These are phyloP conservation scores for Eutypa lata DNA, from an alignment of 2,329 filamentous ascomycete genomes.

Conservation along the genomic window DNA sequence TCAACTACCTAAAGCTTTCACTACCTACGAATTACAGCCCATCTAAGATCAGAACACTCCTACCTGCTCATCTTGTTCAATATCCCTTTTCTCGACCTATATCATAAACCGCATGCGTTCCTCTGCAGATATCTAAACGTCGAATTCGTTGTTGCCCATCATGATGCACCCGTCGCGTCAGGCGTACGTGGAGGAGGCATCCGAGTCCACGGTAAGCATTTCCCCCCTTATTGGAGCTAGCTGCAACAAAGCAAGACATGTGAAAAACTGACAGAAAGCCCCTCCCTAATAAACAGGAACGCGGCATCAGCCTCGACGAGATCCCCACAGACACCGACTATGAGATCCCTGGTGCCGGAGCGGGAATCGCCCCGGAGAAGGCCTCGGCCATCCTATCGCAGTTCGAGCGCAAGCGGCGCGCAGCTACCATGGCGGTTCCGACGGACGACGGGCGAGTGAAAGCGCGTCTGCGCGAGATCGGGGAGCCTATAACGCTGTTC, in stretches of 20 bases:
- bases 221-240: conserved; percentile 26
- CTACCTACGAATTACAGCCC: too few species aligned
- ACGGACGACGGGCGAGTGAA: conserved; percentile 90
- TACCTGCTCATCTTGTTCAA: too few species aligned
- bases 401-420: conserved; percentile 86
- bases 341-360: conserved; percentile 63
- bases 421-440: conserved; percentile 84
- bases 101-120: background rate
- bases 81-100: too few species aligned
- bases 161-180: conserved; percentile 86
- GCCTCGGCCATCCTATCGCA: conserved; percentile 82
- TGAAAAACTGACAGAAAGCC: background rate
- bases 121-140: background rate
- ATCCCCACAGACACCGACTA: conserved; percentile 76
- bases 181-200: conserved; percentile 88
- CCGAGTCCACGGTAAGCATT: conserved; percentile 56
- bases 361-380: conserved; percentile 73
- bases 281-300: conserved; percentile 14
- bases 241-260: background rate
- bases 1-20: too few species aligned
- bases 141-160: conserved; percentile 26
- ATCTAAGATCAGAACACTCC: too few species aligned
- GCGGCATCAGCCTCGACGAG: conserved; percentile 34
- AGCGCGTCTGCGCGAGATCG: conserved; percentile 74
- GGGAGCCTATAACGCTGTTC: conserved; percentile 93